phyloP scores from a whole-genome alignment of 2,329 filamentous ascomycete species.

The Dryadomyces quercivorus region DNA sequence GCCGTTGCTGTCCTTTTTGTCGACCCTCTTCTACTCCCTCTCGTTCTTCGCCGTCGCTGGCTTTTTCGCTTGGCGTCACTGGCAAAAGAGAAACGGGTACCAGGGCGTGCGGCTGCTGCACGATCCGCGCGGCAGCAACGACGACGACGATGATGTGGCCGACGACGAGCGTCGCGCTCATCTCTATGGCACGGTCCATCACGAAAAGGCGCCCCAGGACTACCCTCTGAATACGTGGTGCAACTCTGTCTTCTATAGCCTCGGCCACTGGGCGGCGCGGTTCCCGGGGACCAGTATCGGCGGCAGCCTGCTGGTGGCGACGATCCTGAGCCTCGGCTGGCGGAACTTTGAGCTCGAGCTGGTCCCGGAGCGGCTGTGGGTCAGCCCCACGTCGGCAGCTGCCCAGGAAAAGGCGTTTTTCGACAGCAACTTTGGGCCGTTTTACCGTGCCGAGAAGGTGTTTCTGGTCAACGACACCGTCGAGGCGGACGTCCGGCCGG shows the following conservation, averaged over 20 bases:
- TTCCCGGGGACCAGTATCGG: conserved; percentile 79
- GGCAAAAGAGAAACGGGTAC: conserved; percentile 23
- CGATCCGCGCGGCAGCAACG: conserved; percentile 56
- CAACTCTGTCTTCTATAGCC: conserved; percentile 64
- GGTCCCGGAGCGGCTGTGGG: conserved; percentile 87
- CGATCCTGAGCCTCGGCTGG: conserved; percentile 76
- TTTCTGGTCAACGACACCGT: conserved; percentile 85
- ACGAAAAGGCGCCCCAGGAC: conserved; percentile 47
- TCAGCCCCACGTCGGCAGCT: conserved; percentile 84
- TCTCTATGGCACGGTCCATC: conserved; percentile 6
- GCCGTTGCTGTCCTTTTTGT: conserved; percentile 88
- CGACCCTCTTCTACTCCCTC: conserved; percentile 74
- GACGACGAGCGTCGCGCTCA: conserved; percentile 47
- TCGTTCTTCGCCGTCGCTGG: conserved; percentile 56
- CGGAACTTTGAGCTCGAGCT: conserved; percentile 78
- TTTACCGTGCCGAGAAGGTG: conserved; percentile 85
- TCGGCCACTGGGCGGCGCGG: conserved; percentile 69
- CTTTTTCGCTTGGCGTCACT: conserved; percentile 58
- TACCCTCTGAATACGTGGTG: conserved; percentile 79
- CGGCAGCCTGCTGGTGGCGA: conserved; percentile 61
- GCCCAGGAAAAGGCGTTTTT: conserved; percentile 92
- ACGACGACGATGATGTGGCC: conserved; percentile 73
- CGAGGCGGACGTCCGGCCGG: conserved; percentile 52
- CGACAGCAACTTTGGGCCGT: conserved; percentile 84
- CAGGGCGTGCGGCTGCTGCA: conserved; percentile 81